Conservation (phyloP, 116 monocot genomes). For the Phalaenopsis hybrid region DNA sequence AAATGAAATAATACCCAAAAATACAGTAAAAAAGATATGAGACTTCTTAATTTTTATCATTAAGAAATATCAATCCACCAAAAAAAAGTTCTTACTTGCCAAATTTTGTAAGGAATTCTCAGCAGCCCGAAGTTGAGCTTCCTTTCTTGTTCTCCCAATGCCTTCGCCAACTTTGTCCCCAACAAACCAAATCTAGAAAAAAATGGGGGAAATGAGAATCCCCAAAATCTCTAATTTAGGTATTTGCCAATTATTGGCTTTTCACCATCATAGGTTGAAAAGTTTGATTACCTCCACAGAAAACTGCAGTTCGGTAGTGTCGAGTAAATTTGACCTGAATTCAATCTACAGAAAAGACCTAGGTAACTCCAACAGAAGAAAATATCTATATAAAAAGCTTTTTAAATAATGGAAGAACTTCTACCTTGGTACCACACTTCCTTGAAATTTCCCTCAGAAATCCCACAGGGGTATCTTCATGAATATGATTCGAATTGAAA, state of each 20-base stretch:
- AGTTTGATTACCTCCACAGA: slow-evolving; percentile 13
- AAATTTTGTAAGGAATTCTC: slow-evolving; percentile 56
- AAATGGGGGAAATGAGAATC: not conserved
- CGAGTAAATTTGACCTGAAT: slow-evolving; percentile 19
- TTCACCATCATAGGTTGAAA: not conserved
- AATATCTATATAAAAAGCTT: slow-evolving; percentile 1
- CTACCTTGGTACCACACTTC: slow-evolving; percentile 75
- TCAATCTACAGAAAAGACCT: slow-evolving; percentile 10
- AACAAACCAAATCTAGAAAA: slow-evolving; percentile 47
- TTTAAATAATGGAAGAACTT: not conserved
- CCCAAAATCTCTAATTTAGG: not conserved
- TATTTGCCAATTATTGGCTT: not conserved
- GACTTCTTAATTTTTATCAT: not conserved
- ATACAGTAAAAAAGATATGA: not conserved
- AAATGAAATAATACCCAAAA: not conserved
- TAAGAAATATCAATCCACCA: not conserved
- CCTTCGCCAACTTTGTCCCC: slow-evolving; percentile 93
- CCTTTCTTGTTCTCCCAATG: slow-evolving; percentile 81
- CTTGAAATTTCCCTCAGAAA: slow-evolving; percentile 59
- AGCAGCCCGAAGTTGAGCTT: slow-evolving; percentile 66
- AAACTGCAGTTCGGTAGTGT: slow-evolving; percentile 21
- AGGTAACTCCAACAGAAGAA: not conserved
- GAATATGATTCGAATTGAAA: slow-evolving; percentile 21
- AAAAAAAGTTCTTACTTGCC: slow-evolving; percentile 47
- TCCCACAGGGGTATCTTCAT: slow-evolving; percentile 45